These are phyloP conservation scores for Cercospora canescens DNA, from an alignment of 2,329 filamentous ascomycete genomes.

Conservation along the genomic window DNA sequence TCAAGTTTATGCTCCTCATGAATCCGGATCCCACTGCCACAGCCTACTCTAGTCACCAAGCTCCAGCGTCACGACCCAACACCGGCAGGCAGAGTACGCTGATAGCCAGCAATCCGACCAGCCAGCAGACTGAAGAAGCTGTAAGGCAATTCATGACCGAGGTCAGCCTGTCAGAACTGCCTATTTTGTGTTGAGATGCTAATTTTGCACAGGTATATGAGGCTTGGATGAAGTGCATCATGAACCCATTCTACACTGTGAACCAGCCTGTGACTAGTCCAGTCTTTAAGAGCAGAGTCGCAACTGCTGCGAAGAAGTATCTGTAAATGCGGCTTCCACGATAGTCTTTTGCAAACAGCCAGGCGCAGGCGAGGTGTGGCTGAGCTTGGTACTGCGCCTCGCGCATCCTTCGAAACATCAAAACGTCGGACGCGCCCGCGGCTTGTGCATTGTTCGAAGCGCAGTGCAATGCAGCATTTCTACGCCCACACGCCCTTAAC, in stretches of 20 bases:
- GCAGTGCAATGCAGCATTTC: neutral
- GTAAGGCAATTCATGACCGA: constrained; percentile 93
- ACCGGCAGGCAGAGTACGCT: constrained; percentile 37
- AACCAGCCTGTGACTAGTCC: constrained; percentile 86
- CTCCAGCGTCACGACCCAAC: constrained; percentile 31
- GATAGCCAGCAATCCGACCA: constrained; percentile 68
- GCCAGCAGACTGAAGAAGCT: constrained; percentile 90
- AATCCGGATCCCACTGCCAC: constrained; percentile 60
- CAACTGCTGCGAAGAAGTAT: constrained; percentile 80
- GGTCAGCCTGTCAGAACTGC: constrained; percentile 23
- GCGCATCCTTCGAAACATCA: neutral
- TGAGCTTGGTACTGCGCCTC: neutral
- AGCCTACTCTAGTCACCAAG: constrained; percentile 35
- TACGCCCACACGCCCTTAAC: no score
- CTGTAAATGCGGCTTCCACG: no score
- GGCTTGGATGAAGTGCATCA: constrained; percentile 92
- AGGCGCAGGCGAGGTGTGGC: neutral
- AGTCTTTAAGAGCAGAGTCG: constrained; percentile 78
- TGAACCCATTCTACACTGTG: constrained; percentile 92
- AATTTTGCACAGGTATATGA: constrained; percentile 69
- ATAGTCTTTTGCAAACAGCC: no score
- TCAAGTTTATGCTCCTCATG: constrained; percentile 92
- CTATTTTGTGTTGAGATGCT: neutral
- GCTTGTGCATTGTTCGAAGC: neutral
- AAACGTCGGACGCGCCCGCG: neutral